These are phyloP conservation scores for Epichloe festucae DNA, from an alignment of 2,329 filamentous ascomycete species.

Conservation along the genomic window DNA sequence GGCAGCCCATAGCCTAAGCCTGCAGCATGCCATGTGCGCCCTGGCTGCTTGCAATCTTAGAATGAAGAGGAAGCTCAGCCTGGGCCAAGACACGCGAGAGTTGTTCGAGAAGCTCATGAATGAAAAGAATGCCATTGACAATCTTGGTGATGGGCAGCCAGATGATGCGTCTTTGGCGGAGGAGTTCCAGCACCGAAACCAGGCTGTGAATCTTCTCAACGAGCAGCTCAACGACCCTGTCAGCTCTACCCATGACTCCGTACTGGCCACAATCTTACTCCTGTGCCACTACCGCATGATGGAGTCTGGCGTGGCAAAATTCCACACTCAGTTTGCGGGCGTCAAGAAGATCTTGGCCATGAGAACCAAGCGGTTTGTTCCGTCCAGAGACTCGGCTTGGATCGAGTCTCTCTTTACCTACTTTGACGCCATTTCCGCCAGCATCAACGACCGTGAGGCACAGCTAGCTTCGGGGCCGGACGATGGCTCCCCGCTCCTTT, in stretches of 20 bases:
- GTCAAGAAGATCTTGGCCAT: slow-evolving; percentile 81
- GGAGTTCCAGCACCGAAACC: slow-evolving; percentile 66
- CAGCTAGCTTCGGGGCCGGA: slow-evolving; percentile 61
- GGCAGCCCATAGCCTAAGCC: slow-evolving; percentile 61
- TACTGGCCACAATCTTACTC: slow-evolving; percentile 74
- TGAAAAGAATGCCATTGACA: slow-evolving; percentile 32
- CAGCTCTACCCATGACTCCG: slow-evolving; percentile 70
- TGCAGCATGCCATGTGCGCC: slow-evolving; percentile 89
- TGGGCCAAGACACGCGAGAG: slow-evolving; percentile 43
- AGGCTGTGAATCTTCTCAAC: slow-evolving; percentile 74
- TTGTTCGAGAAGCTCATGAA: slow-evolving; percentile 33
- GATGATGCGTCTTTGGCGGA: slow-evolving; percentile 61
- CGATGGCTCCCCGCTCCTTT: slow-evolving; percentile 37
- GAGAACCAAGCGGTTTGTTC: slow-evolving; percentile 37
- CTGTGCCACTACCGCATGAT: slow-evolving; percentile 89
- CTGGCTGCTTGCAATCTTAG: slow-evolving; percentile 80
- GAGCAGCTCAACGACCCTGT: slow-evolving; percentile 65
- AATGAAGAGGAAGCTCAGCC: slow-evolving; percentile 61
- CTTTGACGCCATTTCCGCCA: slow-evolving; percentile 86
- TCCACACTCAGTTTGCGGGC: slow-evolving; percentile 84
- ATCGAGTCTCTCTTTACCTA: slow-evolving; percentile 89
- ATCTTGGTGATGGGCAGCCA: slow-evolving; percentile 31
- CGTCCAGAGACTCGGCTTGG: slow-evolving; percentile 64
- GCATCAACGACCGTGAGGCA: slow-evolving; percentile 81
- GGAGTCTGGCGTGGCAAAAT: slow-evolving; percentile 84